phyloP scores from a whole-genome alignment of 257 asterid species.

The Solanum bukasovii region DNA sequence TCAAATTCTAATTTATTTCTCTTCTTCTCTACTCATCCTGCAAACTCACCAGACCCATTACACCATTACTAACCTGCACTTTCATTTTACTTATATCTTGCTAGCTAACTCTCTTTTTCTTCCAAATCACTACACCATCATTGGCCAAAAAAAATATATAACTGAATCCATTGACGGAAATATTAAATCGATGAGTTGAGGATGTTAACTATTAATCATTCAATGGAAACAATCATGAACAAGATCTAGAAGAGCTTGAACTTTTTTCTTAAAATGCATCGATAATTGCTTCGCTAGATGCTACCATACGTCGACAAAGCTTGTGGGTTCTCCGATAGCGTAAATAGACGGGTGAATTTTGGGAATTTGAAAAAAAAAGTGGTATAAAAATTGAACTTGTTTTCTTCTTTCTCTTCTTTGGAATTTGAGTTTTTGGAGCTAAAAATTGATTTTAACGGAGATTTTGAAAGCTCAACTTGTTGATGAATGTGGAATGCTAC shows the following conservation, averaged over 20 bases:
- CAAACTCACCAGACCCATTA: not conserved
- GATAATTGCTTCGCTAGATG: no score
- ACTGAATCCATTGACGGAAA: not conserved
- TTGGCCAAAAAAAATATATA: not conserved
- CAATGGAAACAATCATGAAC: not conserved
- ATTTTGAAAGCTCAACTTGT: not conserved
- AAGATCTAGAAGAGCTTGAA: not conserved
- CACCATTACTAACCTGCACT: not conserved
- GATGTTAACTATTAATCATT: not conserved
- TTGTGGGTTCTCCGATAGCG: not conserved
- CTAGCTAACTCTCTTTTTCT: not conserved
- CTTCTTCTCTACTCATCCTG: no score
- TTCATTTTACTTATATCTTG: no score
- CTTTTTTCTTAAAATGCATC: not conserved
- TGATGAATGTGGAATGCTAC: not conserved
- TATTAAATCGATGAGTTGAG: not conserved
- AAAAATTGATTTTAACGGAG: not conserved
- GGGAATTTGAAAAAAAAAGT: not conserved
- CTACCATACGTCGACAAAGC: not conserved
- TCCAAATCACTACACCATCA: not conserved
- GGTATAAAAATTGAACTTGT: not conserved
- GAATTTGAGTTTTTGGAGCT: not conserved
- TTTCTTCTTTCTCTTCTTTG: not conserved
- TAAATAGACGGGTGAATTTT: not conserved
- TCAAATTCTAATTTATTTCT: no score